Conservation (phyloP, 1,139 yeast genomes). For the Candida albicans region DNA sequence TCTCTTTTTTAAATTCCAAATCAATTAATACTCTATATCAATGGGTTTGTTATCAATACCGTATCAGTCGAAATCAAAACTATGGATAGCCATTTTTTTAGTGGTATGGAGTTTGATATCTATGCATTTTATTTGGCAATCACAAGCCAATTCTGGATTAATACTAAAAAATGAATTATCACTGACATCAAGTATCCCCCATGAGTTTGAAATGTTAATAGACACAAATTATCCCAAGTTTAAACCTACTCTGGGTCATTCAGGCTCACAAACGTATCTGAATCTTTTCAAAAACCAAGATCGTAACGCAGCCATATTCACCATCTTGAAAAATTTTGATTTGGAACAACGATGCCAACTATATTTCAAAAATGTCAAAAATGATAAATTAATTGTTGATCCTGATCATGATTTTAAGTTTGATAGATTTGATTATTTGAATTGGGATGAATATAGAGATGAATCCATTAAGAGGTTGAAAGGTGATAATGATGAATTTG, state of each 20-base stretch:
- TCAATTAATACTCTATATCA: too few relatives aligned
- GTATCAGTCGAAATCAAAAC: too few relatives aligned
- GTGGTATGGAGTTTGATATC: too few relatives aligned
- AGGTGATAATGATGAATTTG: slow-evolving; percentile 9
- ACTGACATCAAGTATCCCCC: neutral
- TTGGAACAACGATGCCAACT: slow-evolving; percentile 15
- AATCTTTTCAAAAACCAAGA: neutral
- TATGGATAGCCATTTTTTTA: too few relatives aligned
- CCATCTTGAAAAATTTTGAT: slow-evolving; percentile 7
- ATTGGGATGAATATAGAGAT: slow-evolving; percentile 16
- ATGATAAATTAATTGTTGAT: slow-evolving; percentile 10
- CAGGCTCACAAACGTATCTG: slow-evolving; percentile 7
- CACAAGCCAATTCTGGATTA: too few relatives aligned
- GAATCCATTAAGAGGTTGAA: slow-evolving; percentile 8
- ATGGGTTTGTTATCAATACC: too few relatives aligned
- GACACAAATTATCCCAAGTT: slow-evolving; percentile 5
- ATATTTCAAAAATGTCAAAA: slow-evolving; percentile 12
- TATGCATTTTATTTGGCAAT: too few relatives aligned
- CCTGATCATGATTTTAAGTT: slow-evolving; percentile 18
- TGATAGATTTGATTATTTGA: slow-evolving; percentile 15
- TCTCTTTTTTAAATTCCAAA: too few relatives aligned
- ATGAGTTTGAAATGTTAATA: too few relatives aligned
- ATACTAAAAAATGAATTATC: neutral
- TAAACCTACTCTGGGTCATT: neutral
- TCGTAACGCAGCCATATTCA: slow-evolving; percentile 7